These are phyloP conservation scores for Waitea zeae DNA, from an alignment of 1,284 basidiomycete genomes.

Conservation along the genomic window DNA sequence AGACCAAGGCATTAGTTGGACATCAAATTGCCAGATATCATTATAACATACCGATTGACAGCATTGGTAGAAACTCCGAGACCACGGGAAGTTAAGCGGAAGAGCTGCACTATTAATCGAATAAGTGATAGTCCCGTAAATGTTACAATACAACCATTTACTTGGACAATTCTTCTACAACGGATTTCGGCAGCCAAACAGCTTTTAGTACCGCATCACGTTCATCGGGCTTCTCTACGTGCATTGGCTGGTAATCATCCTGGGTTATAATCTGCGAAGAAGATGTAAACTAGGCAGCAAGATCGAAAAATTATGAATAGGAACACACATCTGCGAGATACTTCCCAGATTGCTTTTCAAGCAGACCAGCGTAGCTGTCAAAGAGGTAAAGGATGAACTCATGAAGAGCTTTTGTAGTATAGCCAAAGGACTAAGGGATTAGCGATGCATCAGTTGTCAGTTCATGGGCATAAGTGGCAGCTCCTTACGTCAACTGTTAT, in stretches of 20 bases:
- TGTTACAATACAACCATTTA: constrained; percentile 21
- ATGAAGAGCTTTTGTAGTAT: constrained; percentile 73
- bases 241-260: constrained; percentile 90
- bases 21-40: no score
- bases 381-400: constrained; percentile 78
- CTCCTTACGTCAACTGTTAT: constrained; percentile 77
- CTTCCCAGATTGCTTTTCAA: constrained; percentile 70
- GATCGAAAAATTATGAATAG: not conserved
- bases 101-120: constrained; percentile 33
- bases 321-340: constrained; percentile 69
- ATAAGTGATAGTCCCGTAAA: not conserved
- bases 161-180: constrained; percentile 46
- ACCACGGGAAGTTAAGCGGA: constrained; percentile 83
- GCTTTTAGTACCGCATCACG: constrained; percentile 64
- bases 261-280: constrained; percentile 57
- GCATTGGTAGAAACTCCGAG: constrained; percentile 86
- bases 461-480: constrained; percentile 4
- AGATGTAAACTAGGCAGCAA: constrained; percentile 4
- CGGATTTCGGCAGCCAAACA: constrained; percentile 71
- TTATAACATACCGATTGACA: constrained; percentile 85
- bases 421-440: constrained; percentile 56
- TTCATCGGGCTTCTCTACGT: constrained; percentile 57
- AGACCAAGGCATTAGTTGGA: no score
- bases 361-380: constrained; percentile 74
- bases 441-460: no score